Evolutionary conservation across 495 filamentous ascomycete genomes (phyloP).

Genomic region (Entonaema liquescens): DNA sequence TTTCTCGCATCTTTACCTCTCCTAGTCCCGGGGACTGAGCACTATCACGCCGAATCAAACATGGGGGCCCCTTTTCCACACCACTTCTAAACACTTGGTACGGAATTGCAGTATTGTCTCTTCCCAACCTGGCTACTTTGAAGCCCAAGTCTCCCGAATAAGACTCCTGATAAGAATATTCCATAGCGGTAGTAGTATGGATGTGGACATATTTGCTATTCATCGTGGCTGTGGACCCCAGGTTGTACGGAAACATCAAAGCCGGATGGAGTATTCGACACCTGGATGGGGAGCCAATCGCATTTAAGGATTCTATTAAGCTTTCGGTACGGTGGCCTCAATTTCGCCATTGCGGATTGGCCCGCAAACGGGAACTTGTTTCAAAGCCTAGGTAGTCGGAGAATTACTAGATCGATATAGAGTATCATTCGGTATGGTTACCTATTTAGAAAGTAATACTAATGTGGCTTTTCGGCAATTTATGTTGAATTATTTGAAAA

Average conservation of each 20-base stretch:
- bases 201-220: constrained; percentile 2
- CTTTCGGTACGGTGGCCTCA: constrained; percentile 12
- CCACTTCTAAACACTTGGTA: not conserved
- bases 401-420: not conserved
- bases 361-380: constrained; percentile 18
- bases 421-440: constrained; percentile 27
- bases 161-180: constrained; percentile 13
- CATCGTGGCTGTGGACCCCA: constrained; percentile 23
- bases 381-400: constrained; percentile 6
- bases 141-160: constrained; percentile 16
- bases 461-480: not conserved
- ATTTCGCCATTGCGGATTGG: constrained; percentile 16
- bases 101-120: constrained; percentile 6
- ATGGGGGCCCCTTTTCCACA: constrained; percentile 6
- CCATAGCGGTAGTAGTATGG: constrained; percentile 4
- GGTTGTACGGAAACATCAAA: constrained; percentile 8
- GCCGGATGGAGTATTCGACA: constrained; percentile 21
- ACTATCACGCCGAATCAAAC: not conserved
- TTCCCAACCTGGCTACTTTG: constrained; percentile 18
- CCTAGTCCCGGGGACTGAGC: not conserved
- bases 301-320: constrained; percentile 22
- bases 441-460: constrained; percentile 18
- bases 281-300: constrained; percentile 38
- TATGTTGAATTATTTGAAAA: too few relatives aligned
- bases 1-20: not conserved